Evolutionary conservation across 306 rosid genomes (phyloP).

Genomic region (Mucuna pruriens): DNA sequence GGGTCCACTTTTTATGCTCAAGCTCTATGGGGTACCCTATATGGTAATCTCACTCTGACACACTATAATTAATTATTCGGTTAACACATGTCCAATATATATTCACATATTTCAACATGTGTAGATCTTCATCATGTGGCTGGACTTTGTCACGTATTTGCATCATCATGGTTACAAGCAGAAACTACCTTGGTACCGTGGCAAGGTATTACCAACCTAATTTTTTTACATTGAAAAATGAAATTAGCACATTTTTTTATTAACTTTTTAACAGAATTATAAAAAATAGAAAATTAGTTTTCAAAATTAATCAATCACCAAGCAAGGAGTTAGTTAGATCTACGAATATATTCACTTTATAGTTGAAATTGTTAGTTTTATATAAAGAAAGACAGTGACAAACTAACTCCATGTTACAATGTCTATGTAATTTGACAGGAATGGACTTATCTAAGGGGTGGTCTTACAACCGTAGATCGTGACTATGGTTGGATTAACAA

Average conservation of each 20-base stretch:
- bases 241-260: background rate
- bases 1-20: conserved; percentile 65
- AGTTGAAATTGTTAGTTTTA: too few relatives aligned
- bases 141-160: conserved; percentile 91
- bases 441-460: conserved; percentile 92
- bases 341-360: too few relatives aligned
- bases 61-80: background rate
- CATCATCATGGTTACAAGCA: conserved; percentile 91
- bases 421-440: conserved; percentile 52
- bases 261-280: background rate
- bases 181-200: conserved; percentile 97
- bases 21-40: conserved; percentile 82
- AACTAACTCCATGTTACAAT: background rate
- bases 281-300: background rate
- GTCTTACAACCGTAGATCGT: conserved; percentile 89
- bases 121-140: conserved; percentile 84
- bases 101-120: background rate
- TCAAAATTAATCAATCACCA: background rate
- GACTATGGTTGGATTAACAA: conserved; percentile 89
- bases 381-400: too few relatives aligned
- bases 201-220: conserved; percentile 58
- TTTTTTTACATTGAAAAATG: too few relatives aligned
- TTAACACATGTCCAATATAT: background rate
- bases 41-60: conserved; percentile 53
- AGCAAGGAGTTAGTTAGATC: background rate